Percentiles rank a stretch among this genome's conserved stretches.
Conservation (phyloP, 768 basidiomycete species). For the Tricholomella constricta region DNA sequence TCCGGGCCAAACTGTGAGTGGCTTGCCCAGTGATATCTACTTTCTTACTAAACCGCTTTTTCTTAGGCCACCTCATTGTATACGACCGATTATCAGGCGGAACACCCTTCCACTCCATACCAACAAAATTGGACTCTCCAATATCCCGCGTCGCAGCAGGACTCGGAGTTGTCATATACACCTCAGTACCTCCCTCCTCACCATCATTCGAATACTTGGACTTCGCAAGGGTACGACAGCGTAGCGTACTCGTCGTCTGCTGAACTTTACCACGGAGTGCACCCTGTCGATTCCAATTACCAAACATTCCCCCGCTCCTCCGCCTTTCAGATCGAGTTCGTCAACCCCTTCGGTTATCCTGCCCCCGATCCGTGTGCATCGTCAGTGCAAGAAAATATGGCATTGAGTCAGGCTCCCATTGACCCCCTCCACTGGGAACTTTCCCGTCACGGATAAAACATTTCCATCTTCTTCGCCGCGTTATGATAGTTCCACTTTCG, state of each 20-base stretch:
- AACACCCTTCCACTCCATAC: background rate
- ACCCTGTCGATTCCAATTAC: background rate
- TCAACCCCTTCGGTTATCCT: conserved; percentile 7
- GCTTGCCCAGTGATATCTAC: background rate
- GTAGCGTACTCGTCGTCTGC: background rate
- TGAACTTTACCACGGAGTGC: background rate
- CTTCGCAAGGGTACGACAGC: conserved; percentile 1
- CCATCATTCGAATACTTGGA: background rate
- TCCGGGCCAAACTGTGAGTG: conserved; percentile 4
- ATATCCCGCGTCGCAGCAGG: background rate
- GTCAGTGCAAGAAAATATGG: background rate
- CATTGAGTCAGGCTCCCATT: background rate
- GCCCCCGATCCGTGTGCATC: background rate
- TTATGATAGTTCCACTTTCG: too few relatives aligned
- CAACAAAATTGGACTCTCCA: conserved; percentile 6
- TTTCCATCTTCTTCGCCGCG: background rate
- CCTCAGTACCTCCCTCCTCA: conserved; percentile 3
- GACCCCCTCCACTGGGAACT: conserved; percentile 19
- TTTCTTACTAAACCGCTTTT: background rate
- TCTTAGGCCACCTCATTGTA: background rate
- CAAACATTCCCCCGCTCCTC: conserved; percentile 7
- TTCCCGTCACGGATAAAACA: background rate
- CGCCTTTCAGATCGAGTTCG: conserved; percentile 3
- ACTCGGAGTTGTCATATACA: background rate
- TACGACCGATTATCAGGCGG: background rate